Percentiles rank a stretch among this genome's conserved stretches.
Evolutionary conservation across 768 basidiomycete species (phyloP).

Genomic region (Mycena maculata): DNA sequence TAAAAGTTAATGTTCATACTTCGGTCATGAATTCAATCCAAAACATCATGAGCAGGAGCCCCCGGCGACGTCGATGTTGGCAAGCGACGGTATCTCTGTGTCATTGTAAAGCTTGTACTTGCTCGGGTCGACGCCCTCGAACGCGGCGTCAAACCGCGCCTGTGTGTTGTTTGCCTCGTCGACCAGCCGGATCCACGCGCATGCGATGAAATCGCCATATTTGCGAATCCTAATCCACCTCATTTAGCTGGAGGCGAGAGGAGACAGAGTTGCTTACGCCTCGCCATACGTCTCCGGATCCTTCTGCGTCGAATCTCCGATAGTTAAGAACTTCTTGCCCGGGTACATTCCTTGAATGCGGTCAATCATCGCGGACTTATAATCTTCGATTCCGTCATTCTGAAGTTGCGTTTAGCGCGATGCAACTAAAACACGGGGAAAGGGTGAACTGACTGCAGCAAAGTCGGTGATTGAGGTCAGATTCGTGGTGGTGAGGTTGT

Average conservation of each 20-base stretch:
- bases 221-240: constrained; percentile 46
- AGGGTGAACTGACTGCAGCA: constrained; percentile 10
- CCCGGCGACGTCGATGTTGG: constrained; percentile 51
- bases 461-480: constrained; percentile 45
- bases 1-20: too few relatives aligned
- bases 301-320: constrained; percentile 59
- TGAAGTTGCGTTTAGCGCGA: not conserved
- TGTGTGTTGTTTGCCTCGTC: constrained; percentile 56
- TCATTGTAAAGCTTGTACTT: constrained; percentile 51
- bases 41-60: constrained; percentile 45
- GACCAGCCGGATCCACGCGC: constrained; percentile 59
- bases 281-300: constrained; percentile 59
- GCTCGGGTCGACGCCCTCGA: constrained; percentile 47
- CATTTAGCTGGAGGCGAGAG: not conserved
- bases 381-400: constrained; percentile 43
- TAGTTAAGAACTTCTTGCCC: constrained; percentile 53
- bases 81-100: constrained; percentile 49
- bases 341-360: constrained; percentile 56
- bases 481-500: constrained; percentile 51
- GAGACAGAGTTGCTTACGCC: constrained; percentile 45
- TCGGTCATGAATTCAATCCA: too few relatives aligned
- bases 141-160: constrained; percentile 50
- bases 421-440: too few relatives aligned
- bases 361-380: constrained; percentile 53
- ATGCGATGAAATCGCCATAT: constrained; percentile 50